Base-by-base conservation (phyloP, 805 yeast genomes). In the Suhomyces vadensis region DNA sequence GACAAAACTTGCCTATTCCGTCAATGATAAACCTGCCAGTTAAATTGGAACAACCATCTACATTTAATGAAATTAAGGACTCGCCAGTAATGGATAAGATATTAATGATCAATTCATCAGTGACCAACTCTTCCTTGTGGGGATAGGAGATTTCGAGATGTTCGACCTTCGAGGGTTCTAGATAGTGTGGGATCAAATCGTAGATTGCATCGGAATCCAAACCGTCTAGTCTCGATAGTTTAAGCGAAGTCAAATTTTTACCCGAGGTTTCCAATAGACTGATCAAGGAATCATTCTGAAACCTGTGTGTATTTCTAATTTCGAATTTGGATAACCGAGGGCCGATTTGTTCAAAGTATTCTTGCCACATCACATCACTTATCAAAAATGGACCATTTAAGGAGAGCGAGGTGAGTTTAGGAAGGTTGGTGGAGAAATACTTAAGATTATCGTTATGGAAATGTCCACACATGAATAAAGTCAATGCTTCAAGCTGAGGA, bases 361-460 rank as follows among this genome's bases (percentile, higher is more conserved):
- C 74, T 50, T 79, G 79, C 99, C 99, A 94, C 44, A 82, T 72
- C 0, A 63, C 65, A 51, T 85, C 87, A 55, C 84, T 82, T 37
- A 94, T 83, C 52, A 94, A 67, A 59, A 94, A 94, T 0, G 97
- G 89, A 0, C 99, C 99, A 62, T 92, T 91, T 27, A 94, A 65
- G n/a, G 76, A 68, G 6, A 92, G 44, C 10, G 78, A 71, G 11
- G 62, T 69, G 37, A 94, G 68, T 23, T 76, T 64, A 0, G 67
- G 65, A 33, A 92, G 68, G 49, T 87, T 83, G 7, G 79, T 67
- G 4, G 79, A 75, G 48, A 77, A 79, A 58, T 88, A 85, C 13
- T 70, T 58, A 46, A 94, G 61, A 45, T 85, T 84, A 50, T 84
- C 90, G 58, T 87, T 87, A 54, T 85, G 89, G 31, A 94, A 67